Evolutionary conservation across 2,329 filamentous ascomycete species (phyloP), one percentile per base, ranked within the genome.

Genomic region (Falciphora oryzae): DNA sequence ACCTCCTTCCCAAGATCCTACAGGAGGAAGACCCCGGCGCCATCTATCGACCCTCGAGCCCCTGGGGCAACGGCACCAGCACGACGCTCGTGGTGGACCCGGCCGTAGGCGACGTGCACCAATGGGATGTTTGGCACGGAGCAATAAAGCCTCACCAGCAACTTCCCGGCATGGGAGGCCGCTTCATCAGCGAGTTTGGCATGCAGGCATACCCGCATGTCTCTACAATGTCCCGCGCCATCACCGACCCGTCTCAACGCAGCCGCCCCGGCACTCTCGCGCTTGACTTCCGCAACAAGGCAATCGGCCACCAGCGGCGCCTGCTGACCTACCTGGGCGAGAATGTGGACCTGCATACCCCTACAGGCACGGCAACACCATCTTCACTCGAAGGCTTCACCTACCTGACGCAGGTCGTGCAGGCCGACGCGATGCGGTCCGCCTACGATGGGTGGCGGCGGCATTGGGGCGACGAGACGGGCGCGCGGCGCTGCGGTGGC

Each of bases 71-170:
- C 68, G 90, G 89, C 1, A 83, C 27, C 14, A 68, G 64, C 62
- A 67, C 69, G 10, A 70, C 87, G 68, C 79, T 80, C 65, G 87
- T 86, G 0, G 83, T 83, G 0, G 89, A 93, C 73, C 81, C 85
- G 2, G 91, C 85, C 0, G 82, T 91, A n/a, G 90, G 90, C 53
- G 90, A 93, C 73, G 85, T 93, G 74, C 90, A 93, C 74, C 89
- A 93, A 73, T 93, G 90, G 90, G 90, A 92, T 71, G 72, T 93
- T 11, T 93, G 90, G 90, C 90, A 93, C 71, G 89, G 89, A 18
- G 87, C 81, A 1, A 89, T 92, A 74, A 85, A 90, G 69, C 89
- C 89, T 65, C 93, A 93, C 70, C 90, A 93, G 71, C 85, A 89
- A 65, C 90, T 89, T 65, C 85, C 89, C 67, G 84, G 82, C 18